Conservation (phyloP, 1,284 basidiomycete genomes). For the Apiotrichum laibachii region DNA sequence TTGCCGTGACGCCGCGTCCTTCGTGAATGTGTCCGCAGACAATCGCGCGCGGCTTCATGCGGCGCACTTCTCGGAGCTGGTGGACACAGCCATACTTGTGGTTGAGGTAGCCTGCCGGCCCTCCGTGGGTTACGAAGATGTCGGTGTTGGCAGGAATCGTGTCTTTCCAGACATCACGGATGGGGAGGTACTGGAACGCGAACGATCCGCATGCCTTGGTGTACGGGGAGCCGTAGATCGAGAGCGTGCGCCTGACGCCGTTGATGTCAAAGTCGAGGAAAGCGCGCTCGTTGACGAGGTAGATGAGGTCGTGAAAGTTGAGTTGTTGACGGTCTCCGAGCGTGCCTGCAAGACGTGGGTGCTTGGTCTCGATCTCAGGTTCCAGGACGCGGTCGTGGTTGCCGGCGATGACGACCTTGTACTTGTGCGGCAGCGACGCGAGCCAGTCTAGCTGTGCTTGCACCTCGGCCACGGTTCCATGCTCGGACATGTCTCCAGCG, state of each 20-base stretch:
- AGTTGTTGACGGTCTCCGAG: neutral
- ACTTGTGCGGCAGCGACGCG: slow-evolving; percentile 6
- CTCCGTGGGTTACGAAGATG: slow-evolving; percentile 1
- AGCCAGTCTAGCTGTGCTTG: slow-evolving; percentile 12
- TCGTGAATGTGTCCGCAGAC: no score
- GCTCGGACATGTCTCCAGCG: slow-evolving; percentile 4
- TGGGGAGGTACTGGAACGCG: slow-evolving; percentile 8
- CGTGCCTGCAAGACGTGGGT: neutral
- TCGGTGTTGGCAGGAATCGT: neutral
- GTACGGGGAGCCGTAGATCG: slow-evolving; percentile 1
- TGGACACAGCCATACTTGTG: no score
- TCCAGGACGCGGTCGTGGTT: slow-evolving; percentile 10
- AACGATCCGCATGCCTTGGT: neutral
- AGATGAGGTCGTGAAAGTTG: slow-evolving; percentile 4
- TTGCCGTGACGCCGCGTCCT: no score
- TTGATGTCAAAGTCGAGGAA: neutral
- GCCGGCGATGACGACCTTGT: slow-evolving; percentile 11
- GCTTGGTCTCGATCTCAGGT: neutral
- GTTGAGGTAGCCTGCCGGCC: neutral
- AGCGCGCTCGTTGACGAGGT: slow-evolving; percentile 8
- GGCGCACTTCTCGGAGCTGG: no score
- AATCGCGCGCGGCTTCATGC: no score
- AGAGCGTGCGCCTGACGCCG: neutral
- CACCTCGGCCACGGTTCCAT: neutral
- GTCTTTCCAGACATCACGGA: neutral